Evolutionary conservation across 208 protist species (phyloP).

Genomic region (Porcisia deanei): DNA sequence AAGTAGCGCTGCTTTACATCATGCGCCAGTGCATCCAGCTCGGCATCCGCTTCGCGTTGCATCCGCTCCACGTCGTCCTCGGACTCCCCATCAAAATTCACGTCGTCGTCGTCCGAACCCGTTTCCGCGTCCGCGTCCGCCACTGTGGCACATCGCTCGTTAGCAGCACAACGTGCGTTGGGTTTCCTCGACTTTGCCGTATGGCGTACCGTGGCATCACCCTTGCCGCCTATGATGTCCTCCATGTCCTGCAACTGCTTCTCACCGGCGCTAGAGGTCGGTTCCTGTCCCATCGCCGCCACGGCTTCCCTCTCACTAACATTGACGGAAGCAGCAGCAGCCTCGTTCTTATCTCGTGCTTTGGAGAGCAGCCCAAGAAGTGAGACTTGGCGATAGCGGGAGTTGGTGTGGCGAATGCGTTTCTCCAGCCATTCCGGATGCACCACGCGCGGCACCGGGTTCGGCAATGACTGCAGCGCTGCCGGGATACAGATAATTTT

Average conservation of each 20-base stretch:
- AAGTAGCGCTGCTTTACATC: conserved; percentile 67
- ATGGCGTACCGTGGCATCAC: background rate
- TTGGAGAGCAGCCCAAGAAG: conserved; percentile 62
- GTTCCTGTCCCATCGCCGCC: background rate
- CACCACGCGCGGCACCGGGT: conserved; percentile 97
- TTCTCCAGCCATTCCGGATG: conserved; percentile 98
- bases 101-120: conserved; percentile 38
- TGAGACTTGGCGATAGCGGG: conserved; percentile 74
- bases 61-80: conserved; percentile 56
- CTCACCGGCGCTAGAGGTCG: background rate
- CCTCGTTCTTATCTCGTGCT: conserved; percentile 4
- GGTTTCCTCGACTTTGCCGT: background rate
- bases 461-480: conserved; percentile 95
- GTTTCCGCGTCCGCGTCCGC: conserved; percentile 31
- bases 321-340: background rate
- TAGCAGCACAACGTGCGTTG: background rate
- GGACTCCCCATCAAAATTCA: conserved; percentile 25
- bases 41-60: conserved; percentile 53
- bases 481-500: conserved; percentile 99
- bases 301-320: background rate
- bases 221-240: conserved; percentile 37
- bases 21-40: conserved; percentile 42
- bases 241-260: conserved; percentile 51
- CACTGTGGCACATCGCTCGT: background rate
- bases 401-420: conserved; percentile 81